Base-by-base conservation (phyloP, 495 filamentous ascomycete species). In the Xylaria longipes region DNA sequence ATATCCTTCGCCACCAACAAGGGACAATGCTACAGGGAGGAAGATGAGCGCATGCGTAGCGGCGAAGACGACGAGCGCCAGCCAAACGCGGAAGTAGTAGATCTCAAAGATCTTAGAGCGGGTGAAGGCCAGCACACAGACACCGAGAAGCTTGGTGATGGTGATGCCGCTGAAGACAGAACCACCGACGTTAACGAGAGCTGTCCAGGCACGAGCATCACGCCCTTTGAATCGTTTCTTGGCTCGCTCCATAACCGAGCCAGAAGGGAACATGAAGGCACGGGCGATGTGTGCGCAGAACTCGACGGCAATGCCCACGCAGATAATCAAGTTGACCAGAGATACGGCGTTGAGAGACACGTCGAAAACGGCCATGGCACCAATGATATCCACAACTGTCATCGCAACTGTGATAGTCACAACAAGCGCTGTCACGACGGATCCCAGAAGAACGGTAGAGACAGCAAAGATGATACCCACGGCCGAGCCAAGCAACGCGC, bases 51-150 rank as follows among this genome's bases (percentile, higher is more conserved):
- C 93, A 79, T 99, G 96, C 0, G 87, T 84, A 27, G 94, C 93
- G n/a, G 94, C 97, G 71, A 97, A 93, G 27, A 94, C 73, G 46
- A 98, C 94, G 71, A 99, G 85, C 56, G 95, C 91, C 27, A 97
- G 78, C 96, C 96, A 99, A 45, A 99, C 92, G 9, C 96, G 86
- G 84, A 99, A 99, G 80, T 98, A 99, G 81, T 98, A 99, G 67
- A 98, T 93, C 85, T 98, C 97, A 77, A 99, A 99, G 79, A 99
- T 98, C 88, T 98, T 98, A 81, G 94, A 97, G 31, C 93, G 83
- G 9, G 96, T 99, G 73, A 97, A 98, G 0, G 95, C 96, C 17
- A 99, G 85, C 50, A 99, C 96, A 61, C 87, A 91, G 3, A 99
- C 97, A 1, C 96, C 96, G 11, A 99, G 82, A 1, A 98, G 82